Percentiles rank a stretch among this genome's conserved stretches.
Evolutionary conservation across 176 grass and related monocot species (phyloP).

Genomic region (Musa itinerans): DNA sequence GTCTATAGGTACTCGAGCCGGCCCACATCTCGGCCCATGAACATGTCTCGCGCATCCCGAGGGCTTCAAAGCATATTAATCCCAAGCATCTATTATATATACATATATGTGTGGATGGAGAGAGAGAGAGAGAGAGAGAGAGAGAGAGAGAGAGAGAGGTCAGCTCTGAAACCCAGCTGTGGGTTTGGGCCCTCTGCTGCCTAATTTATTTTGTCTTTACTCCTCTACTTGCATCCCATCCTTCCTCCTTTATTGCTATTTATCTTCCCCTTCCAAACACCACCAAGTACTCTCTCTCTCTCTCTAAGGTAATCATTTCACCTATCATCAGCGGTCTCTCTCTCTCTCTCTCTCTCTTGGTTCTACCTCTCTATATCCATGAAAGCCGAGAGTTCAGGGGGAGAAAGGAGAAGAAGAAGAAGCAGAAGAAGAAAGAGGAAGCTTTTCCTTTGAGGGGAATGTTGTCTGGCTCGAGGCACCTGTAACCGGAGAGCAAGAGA

Average conservation of each 20-base stretch:
- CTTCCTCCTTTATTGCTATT: too few relatives aligned
- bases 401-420: background rate
- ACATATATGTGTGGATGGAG: too few relatives aligned
- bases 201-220: background rate
- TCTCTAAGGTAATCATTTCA: background rate
- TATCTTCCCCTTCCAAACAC: background rate
- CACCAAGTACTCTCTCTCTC: background rate
- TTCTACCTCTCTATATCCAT: too few relatives aligned
- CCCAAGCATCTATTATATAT: too few relatives aligned
- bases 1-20: too few relatives aligned
- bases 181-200: background rate
- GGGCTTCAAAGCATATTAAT: background rate
- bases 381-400: background rate
- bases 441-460: conserved; percentile 90
- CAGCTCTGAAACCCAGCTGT: conserved; percentile 3
- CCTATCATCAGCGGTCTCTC: background rate
- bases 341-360: background rate
- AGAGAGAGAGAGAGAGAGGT: background rate
- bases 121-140: too few relatives aligned
- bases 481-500: too few relatives aligned
- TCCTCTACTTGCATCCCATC: background rate
- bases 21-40: too few relatives aligned
- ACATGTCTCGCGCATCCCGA: too few relatives aligned
- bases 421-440: conserved; percentile 26
- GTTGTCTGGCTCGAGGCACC: conserved; percentile 89